Base-by-base conservation (phyloP, 495 filamentous ascomycete species). In the Aspergillus diversus region DNA sequence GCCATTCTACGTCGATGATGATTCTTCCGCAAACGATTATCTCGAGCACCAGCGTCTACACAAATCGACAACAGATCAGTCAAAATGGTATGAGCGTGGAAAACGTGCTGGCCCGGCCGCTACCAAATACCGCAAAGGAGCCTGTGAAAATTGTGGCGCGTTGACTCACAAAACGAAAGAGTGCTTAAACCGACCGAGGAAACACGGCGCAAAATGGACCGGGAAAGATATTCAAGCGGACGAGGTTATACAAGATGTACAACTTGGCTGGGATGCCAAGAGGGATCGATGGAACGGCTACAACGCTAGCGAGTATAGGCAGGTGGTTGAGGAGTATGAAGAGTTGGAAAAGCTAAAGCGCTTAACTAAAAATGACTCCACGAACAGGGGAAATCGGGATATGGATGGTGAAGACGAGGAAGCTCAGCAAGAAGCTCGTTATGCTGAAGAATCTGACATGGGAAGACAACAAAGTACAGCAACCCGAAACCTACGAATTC, bases 381-480 rank as follows among this genome's bases (percentile, higher is more conserved):
- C 71, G 1, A 70, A 73, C 21, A 73, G 81, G 33, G 73, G 75
- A 1, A 79, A 81, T 9, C 75, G 73, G 17, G 78, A 84, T 16
- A 79, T 80, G 5, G 77, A 81, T 32, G 83, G 75, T n/a, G 81
- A 84, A 7, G 31, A 49, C 12, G 84, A 80, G 5, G 84, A 83
- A 15, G 81, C 83, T 59, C 71, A 77, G 11, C 87, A 90, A 51
- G 86, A 88, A 58, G 88, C 83, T 37, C 93, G 91, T 67, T 97
- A 97, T 73, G 92, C 93, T 21, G 95, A 96, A 72, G 95, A 97
- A 73, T 92, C 92, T n/a, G 93, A 97, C 71, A 96, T 98, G 90
- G 93, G 94, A 17, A 83, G 90, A 62, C 87, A 96, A 57, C 93
- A 97, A 73, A 89, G 87, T 54, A 97, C 92, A 3, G 86, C 89